These are phyloP conservation scores for Pythium aristosporum DNA, from an alignment of 352 stramenopile species.

Conservation along the genomic window DNA sequence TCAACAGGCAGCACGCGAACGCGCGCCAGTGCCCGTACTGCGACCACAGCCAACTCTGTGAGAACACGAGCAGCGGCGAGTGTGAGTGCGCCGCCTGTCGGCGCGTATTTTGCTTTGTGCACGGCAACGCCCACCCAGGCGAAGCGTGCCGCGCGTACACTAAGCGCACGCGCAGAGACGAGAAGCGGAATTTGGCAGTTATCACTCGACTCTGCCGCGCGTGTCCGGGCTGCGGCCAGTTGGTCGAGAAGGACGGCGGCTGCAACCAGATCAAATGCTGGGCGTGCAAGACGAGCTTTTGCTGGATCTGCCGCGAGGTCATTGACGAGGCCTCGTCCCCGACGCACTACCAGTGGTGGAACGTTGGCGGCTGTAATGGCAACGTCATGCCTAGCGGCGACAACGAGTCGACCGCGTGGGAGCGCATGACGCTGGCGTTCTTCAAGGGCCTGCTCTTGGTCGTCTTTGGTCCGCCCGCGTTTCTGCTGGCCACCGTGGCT, in stretches of 20 bases:
- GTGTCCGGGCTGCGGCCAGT: slow-evolving; percentile 83
- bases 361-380: slow-evolving; percentile 23
- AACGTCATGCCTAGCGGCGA: slow-evolving; percentile 45
- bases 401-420: slow-evolving; percentile 34
- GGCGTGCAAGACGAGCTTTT: slow-evolving; percentile 83
- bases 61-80: slow-evolving; percentile 10
- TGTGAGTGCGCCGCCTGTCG: slow-evolving; percentile 43
- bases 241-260: slow-evolving; percentile 86
- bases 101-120: slow-evolving; percentile 83
- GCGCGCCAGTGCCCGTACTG: slow-evolving; percentile 59
- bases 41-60: slow-evolving; percentile 55
- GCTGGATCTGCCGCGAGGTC: slow-evolving; percentile 85
- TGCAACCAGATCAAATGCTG: slow-evolving; percentile 93
- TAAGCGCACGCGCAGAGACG: slow-evolving; percentile 56
- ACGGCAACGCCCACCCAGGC: slow-evolving; percentile 65
- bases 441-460: slow-evolving; percentile 56
- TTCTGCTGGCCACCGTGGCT: slow-evolving; percentile 50
- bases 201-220: slow-evolving; percentile 78
- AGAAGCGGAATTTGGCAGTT: slow-evolving; percentile 70
- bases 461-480: slow-evolving; percentile 60
- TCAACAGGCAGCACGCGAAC: slow-evolving; percentile 73
- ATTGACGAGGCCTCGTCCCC: slow-evolving; percentile 87
- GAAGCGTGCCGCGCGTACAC: slow-evolving; percentile 73
- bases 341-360: slow-evolving; percentile 59
- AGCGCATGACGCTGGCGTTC: slow-evolving; percentile 31